phyloP scores from a whole-genome alignment of 345 rosid genomes.

The Salix koriyanagi region DNA sequence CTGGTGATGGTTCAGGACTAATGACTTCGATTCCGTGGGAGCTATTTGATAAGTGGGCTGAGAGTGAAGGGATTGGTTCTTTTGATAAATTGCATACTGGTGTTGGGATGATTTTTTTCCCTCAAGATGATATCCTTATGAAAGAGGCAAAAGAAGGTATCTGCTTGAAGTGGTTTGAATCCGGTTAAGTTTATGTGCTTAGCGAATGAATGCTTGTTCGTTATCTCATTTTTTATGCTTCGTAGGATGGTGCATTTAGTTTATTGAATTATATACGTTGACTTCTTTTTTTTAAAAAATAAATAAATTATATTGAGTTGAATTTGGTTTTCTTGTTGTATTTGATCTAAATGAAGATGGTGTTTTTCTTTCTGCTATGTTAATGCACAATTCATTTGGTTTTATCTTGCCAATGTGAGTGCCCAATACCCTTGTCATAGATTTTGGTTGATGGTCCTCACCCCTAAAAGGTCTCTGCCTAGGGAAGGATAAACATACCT shows the following conservation, averaged over 20 bases:
- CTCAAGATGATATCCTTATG: conserved; percentile 52
- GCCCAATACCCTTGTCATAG: too few relatives aligned
- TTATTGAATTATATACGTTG: background rate
- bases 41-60: conserved; percentile 72
- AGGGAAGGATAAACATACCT: too few relatives aligned
- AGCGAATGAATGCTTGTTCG: conserved; percentile 4
- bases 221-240: background rate
- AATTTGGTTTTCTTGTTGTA: background rate
- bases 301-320: background rate
- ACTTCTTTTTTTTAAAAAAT: background rate
- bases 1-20: conserved; percentile 95
- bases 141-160: conserved; percentile 83
- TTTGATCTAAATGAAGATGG: background rate
- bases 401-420: background rate
- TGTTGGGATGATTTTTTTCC: conserved; percentile 95
- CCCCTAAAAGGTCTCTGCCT: too few relatives aligned
- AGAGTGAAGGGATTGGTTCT: conserved; percentile 60
- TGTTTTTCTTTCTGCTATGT: background rate
- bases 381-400: background rate
- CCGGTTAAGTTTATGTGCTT: background rate
- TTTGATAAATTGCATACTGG: conserved; percentile 85
- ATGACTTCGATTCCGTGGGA: conserved; percentile 99
- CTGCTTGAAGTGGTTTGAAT: conserved; percentile 5
- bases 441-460: too few relatives aligned
- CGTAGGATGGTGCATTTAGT: background rate